phyloP scores from a whole-genome alignment of 139 green algal species.

The Spirogloea muscicola region DNA sequence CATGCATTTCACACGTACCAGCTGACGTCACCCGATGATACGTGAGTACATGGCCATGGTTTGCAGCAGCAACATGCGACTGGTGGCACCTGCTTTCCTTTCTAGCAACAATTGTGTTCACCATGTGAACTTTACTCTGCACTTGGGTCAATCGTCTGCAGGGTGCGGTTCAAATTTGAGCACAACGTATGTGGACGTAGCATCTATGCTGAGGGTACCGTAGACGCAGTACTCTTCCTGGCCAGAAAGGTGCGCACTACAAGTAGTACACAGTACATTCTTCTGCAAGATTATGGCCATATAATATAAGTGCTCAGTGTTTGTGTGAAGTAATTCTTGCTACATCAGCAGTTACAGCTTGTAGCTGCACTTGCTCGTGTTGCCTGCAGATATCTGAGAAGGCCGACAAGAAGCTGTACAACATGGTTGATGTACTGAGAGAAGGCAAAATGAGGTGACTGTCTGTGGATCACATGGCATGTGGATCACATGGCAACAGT shows the following conservation, averaged over 20 bases:
- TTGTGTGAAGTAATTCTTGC: no score
- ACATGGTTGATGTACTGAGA: slow-evolving; percentile 96
- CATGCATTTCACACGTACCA: slow-evolving; percentile 99
- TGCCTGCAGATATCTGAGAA: slow-evolving; percentile 55
- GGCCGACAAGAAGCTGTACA: slow-evolving; percentile 78
- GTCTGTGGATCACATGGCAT: no score
- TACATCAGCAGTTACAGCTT: no score
- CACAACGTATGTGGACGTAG: slow-evolving; percentile 91
- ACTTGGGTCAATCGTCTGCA: no score
- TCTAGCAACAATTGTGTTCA: no score
- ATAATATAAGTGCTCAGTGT: no score
- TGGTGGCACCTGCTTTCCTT: no score
- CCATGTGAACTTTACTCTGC: no score
- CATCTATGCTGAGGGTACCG: slow-evolving; percentile 95
- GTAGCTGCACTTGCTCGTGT: no score
- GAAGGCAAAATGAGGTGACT: slow-evolving; percentile 80
- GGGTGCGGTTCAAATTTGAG: slow-evolving; percentile 90
- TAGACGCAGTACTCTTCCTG: slow-evolving; percentile 89
- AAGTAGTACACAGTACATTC: neutral
- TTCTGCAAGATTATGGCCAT: no score
- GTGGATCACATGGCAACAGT: no score
- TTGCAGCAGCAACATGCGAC: no score
- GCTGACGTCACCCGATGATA: slow-evolving; percentile 69
- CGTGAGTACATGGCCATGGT: slow-evolving; percentile 20
- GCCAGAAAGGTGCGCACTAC: neutral